Evolutionary conservation across 805 yeast genomes (phyloP), one percentile per base, ranked within the genome.

Genomic region (Lachancea waltii): DNA sequence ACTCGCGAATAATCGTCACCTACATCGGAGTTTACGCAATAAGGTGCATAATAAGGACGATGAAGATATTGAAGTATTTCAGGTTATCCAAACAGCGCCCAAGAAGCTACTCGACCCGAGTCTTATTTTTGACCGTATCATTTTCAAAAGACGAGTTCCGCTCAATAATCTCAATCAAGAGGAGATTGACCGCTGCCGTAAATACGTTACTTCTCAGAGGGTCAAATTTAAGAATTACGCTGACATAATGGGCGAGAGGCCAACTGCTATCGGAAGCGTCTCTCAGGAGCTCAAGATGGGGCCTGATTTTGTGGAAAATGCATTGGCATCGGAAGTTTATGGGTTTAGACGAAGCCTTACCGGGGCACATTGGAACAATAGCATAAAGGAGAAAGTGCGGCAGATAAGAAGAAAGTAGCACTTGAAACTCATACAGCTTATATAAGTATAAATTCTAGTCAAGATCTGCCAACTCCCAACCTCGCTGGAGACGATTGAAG

Each of bases 21-120:
- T 33, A 18, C 34, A 39, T 22, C 23, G 34, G 11, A 18, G 29
- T 26, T 18, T 21, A 37, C 42, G 46, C 18, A 37, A 36, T 15
- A 29, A 29, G 15, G 34, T 35, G 15, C 36, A 29, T 16, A 41
- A 35, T 35, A 47, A 43, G 29, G 63, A 59, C 28, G 62, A 60
- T 23, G 75, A 67, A 43, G 77, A 70, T 40, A 73, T 77, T 69
- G 84, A 78, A 47, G 62, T 86, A 14, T 92, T 90, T 54, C 97
- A 89, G 62, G 69, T 79, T 24, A 73, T 90, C 47, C 98, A 90
- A 60, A 80, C 82, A 44, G 75, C 72, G 22, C 98, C 98, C 3
- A 81, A 80, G 48, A 62, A 68, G 18, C 50, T 85, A 13, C 50
- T 84, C 3, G 82, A 87, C 57, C 87, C 92, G 2, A 77, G 79